Evolutionary conservation across 345 rosid genomes (phyloP).

Genomic region (Zanthoxylum bungeanum): DNA sequence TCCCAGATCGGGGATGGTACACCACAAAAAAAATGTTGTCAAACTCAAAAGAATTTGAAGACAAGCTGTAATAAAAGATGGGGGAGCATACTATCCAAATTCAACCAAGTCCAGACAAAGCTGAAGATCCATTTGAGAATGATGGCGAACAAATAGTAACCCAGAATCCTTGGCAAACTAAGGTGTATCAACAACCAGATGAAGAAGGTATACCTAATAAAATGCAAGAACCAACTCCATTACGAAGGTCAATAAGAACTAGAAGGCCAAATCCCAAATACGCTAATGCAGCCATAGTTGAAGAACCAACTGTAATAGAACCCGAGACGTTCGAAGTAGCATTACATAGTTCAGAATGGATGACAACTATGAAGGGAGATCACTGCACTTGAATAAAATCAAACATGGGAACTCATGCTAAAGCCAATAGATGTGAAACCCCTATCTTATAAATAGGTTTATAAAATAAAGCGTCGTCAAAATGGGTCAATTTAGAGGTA

Average conservation of each 20-base stretch:
- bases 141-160: too few relatives aligned
- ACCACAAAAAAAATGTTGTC: accelerated
- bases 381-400: not conserved
- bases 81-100: not conserved
- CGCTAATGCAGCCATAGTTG: not conserved
- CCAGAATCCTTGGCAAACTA: not conserved
- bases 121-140: too few relatives aligned
- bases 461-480: not conserved
- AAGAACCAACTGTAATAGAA: not conserved
- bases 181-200: too few relatives aligned
- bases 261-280: not conserved
- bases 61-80: not conserved
- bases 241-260: too few relatives aligned
- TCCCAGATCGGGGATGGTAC: too few relatives aligned
- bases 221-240: not conserved
- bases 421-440: slow-evolving; percentile 1
- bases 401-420: not conserved
- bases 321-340: not conserved
- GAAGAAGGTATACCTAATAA: too few relatives aligned
- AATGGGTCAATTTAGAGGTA: too few relatives aligned
- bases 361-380: not conserved
- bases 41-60: not conserved
- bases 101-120: not conserved
- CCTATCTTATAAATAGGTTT: not conserved
- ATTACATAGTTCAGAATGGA: too few relatives aligned